Conservation (phyloP, 2,329 filamentous ascomycete species). For the Paramyrothecium roridum region DNA sequence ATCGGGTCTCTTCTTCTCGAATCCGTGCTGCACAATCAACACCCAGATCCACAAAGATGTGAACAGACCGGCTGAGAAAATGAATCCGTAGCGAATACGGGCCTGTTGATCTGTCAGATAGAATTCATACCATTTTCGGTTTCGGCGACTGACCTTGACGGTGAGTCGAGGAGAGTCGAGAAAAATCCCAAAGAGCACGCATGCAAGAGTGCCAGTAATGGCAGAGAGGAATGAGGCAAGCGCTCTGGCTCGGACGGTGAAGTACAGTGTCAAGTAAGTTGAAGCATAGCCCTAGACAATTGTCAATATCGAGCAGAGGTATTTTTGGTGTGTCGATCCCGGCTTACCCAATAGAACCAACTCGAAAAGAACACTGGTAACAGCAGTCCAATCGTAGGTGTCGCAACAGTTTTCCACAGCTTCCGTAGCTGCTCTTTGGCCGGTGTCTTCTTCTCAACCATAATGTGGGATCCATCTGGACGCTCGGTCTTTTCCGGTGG, state of each 20-base stretch:
- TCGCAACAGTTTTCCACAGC: constrained; percentile 5
- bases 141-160: constrained; percentile 5
- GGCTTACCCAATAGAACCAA: constrained; percentile 10
- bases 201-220: constrained; percentile 13
- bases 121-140: background rate
- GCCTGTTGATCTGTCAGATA: background rate
- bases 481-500: constrained; percentile 42
- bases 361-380: constrained; percentile 9
- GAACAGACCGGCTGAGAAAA: constrained; percentile 14
- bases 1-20: constrained; percentile 5
- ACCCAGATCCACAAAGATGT: constrained; percentile 16
- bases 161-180: constrained; percentile 14
- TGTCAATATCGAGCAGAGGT: background rate
- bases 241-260: constrained; percentile 12
- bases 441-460: constrained; percentile 5
- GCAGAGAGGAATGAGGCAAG: constrained; percentile 14
- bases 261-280: constrained; percentile 14
- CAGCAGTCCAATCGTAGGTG: constrained; percentile 1
- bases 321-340: background rate
- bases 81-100: constrained; percentile 11
- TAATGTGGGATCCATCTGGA: constrained; percentile 23
- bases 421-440: constrained; percentile 3
- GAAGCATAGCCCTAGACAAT: constrained; percentile 6
- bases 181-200: constrained; percentile 16
- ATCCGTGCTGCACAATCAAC: constrained; percentile 14